A percentile compares a stretch with the other conserved stretches of the same genome.
Conservation (phyloP, 768 basidiomycete species). For the Tylopilus vinaceipallidus region DNA sequence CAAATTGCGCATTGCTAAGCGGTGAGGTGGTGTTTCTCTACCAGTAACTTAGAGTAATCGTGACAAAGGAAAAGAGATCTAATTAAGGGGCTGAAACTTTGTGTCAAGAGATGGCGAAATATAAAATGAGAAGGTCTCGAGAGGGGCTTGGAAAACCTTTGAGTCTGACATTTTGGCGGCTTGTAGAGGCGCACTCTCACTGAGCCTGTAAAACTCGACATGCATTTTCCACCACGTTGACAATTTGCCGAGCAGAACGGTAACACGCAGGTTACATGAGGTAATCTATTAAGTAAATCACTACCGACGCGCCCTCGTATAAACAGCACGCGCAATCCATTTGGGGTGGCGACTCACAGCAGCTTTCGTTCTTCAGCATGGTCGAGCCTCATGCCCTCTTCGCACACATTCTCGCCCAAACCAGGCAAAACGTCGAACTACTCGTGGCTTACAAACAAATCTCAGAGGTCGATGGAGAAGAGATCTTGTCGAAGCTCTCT, state of each 20-base stretch:
- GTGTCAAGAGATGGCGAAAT: no score
- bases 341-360: background rate
- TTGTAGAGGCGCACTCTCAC: no score
- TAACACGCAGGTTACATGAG: conserved; percentile 13
- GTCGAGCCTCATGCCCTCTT: conserved; percentile 23
- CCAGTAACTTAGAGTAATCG: no score
- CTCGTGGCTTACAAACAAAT: conserved; percentile 44
- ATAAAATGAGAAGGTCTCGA: no score
- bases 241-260: background rate
- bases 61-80: no score
- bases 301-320: background rate
- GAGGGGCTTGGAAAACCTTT: no score
- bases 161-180: no score
- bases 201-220: no score
- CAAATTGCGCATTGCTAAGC: no score
- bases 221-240: no score
- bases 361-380: conserved; percentile 16
- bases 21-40: no score
- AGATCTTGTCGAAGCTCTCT: conserved; percentile 40
- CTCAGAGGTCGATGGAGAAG: conserved; percentile 37
- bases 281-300: conserved; percentile 15
- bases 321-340: conserved; percentile 10
- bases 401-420: conserved; percentile 44
- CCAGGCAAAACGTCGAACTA: conserved; percentile 45
- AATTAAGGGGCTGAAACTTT: no score